A percentile compares a stretch with the other conserved stretches of the same genome.
Conservation (phyloP, 2,329 filamentous ascomycete genomes). For the Diaporthe caulivora region DNA sequence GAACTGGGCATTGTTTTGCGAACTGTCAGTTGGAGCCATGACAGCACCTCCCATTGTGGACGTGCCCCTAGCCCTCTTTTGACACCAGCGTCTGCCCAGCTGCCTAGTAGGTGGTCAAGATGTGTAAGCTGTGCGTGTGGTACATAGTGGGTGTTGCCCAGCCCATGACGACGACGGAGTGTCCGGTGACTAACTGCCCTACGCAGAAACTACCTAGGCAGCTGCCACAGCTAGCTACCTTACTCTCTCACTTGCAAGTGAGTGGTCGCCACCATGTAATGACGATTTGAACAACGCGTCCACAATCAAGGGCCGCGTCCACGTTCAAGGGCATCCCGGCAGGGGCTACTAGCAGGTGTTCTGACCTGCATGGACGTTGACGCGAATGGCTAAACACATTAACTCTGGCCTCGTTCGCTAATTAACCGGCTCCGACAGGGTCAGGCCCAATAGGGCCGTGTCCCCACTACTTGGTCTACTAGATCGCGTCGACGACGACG, state of each 20-base stretch:
- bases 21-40: conserved; percentile 1
- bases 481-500: not conserved
- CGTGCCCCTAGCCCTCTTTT: not conserved
- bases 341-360: not conserved
- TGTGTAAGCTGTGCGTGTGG: not conserved
- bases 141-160: not conserved
- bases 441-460: not conserved
- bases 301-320: not conserved
- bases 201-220: not conserved
- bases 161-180: conserved; percentile 6
- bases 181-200: conserved; percentile 3
- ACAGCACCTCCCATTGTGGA: conserved; percentile 7
- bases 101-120: not conserved
- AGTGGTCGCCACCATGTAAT: not conserved
- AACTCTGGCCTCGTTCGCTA: not conserved
- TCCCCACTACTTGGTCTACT: not conserved
- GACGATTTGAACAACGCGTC: not conserved
- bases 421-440: not conserved
- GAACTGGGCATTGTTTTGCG: conserved; percentile 30
- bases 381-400: not conserved
- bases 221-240: not conserved
- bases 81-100: conserved; percentile 17
- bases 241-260: not conserved
- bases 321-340: not conserved
- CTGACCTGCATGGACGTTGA: conserved; percentile 13